These are phyloP conservation scores for Paramyrothecium sp. DNA, from an alignment of 2,329 filamentous ascomycete species.

Conservation along the genomic window DNA sequence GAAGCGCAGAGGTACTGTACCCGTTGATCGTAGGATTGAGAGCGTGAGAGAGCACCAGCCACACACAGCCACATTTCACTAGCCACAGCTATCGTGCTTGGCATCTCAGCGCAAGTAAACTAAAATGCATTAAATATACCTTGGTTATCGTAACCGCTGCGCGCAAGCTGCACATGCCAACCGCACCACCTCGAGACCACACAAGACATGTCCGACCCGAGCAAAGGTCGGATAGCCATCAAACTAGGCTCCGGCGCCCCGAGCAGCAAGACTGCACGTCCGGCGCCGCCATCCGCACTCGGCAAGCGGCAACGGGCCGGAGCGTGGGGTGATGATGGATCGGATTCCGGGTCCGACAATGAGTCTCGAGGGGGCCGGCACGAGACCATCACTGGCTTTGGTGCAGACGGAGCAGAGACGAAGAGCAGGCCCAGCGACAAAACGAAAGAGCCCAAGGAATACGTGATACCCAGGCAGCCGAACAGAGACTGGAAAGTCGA, in stretches of 20 bases:
- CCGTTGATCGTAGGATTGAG: too few relatives aligned
- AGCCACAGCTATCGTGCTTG: too few relatives aligned
- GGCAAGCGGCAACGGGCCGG: conserved; percentile 47
- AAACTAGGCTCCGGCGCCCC: conserved; percentile 37
- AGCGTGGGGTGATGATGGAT: conserved; percentile 39
- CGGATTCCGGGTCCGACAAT: conserved; percentile 40
- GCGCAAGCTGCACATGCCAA: too few relatives aligned
- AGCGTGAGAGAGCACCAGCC: not conserved
- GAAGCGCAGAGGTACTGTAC: too few relatives aligned
- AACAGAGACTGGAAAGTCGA: conserved; percentile 65
- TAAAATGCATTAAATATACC: too few relatives aligned
- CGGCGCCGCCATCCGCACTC: conserved; percentile 39
- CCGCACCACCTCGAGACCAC: too few relatives aligned
- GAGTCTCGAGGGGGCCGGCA: conserved; percentile 26
- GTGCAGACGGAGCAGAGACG: conserved; percentile 40
- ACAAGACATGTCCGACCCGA: conserved; percentile 34
- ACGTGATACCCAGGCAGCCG: conserved; percentile 56
- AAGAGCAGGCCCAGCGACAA: conserved; percentile 30
- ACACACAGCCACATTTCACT: not conserved
- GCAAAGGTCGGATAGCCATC: conserved; percentile 45
- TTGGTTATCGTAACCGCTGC: not conserved
- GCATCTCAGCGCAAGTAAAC: too few relatives aligned
- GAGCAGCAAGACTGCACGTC: conserved; percentile 24
- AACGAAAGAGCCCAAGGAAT: conserved; percentile 29
- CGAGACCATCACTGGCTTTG: conserved; percentile 51